Conservation (phyloP, 2,329 filamentous ascomycete species). For the Sordariomycetes sp. region DNA sequence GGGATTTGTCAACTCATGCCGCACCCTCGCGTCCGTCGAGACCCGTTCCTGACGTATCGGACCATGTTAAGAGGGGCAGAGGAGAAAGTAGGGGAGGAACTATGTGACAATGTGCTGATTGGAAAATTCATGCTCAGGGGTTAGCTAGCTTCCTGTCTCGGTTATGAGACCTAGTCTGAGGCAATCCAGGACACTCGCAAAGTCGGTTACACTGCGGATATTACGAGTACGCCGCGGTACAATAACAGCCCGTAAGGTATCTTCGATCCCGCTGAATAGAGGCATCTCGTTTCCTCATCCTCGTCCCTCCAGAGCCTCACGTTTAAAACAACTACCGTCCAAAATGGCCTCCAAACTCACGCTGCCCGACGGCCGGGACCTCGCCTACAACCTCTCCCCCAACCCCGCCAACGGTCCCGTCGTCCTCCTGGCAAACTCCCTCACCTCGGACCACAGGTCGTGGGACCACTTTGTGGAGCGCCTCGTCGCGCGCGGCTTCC, state of each 20-base stretch:
- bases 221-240: background rate
- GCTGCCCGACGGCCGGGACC: conserved; percentile 15
- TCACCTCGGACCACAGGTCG: conserved; percentile 20
- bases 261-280: background rate
- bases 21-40: background rate
- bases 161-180: background rate
- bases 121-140: background rate
- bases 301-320: background rate
- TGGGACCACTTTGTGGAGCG: conserved; percentile 28
- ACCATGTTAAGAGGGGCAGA: background rate
- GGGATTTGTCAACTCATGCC: background rate
- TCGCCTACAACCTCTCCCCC: conserved; percentile 18
- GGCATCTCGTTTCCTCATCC: background rate
- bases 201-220: background rate
- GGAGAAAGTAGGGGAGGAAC: background rate
- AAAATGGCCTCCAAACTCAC: background rate
- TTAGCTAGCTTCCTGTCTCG: background rate
- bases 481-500: conserved; percentile 22
- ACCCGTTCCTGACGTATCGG: background rate
- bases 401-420: conserved; percentile 15
- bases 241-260: background rate
- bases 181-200: background rate
- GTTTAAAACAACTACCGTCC: background rate
- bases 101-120: background rate
- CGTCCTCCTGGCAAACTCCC: conserved; percentile 27